These are phyloP conservation scores for Crithidia bombi DNA, from an alignment of 208 protist species.

Conservation along the genomic window DNA sequence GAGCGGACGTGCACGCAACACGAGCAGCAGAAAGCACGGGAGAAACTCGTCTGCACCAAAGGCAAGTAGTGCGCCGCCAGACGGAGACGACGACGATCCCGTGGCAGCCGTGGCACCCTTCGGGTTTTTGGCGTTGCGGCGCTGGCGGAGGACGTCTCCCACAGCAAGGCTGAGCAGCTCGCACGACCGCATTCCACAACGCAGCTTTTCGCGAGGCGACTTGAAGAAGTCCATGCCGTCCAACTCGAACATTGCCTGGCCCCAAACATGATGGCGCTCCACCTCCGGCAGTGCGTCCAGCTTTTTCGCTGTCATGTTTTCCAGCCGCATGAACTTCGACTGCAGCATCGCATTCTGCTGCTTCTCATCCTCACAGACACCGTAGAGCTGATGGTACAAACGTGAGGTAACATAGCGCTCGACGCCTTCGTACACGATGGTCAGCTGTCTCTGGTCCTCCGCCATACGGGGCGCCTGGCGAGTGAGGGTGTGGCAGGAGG, in stretches of 20 bases:
- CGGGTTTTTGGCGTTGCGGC: slow-evolving; percentile 11
- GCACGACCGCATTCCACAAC: slow-evolving; percentile 70
- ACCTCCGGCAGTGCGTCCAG: slow-evolving; percentile 73
- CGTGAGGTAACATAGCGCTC: slow-evolving; percentile 82
- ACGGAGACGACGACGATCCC: not conserved
- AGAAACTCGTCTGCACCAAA: slow-evolving; percentile 86
- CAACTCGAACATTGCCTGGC: slow-evolving; percentile 80
- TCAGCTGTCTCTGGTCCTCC: slow-evolving; percentile 14
- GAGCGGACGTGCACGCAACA: slow-evolving; percentile 66
- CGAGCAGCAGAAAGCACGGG: slow-evolving; percentile 82
- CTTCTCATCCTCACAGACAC: slow-evolving; percentile 45
- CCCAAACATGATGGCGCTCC: slow-evolving; percentile 76
- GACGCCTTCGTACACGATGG: slow-evolving; percentile 64
- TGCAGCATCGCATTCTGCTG: slow-evolving; percentile 45
- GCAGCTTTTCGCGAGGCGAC: slow-evolving; percentile 79
- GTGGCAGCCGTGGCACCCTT: not conserved
- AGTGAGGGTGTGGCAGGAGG: slow-evolving; percentile 27
- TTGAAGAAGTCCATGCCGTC: slow-evolving; percentile 90
- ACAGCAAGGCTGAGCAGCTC: slow-evolving; percentile 58
- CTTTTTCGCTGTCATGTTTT: slow-evolving; percentile 41
- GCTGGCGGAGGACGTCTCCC: slow-evolving; percentile 46
- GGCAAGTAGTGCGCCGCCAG: slow-evolving; percentile 16
- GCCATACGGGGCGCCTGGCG: slow-evolving; percentile 30
- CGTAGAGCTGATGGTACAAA: slow-evolving; percentile 69
- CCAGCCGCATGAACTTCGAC: slow-evolving; percentile 43